Evolutionary conservation across 2,329 filamentous ascomycete genomes (phyloP).

Genomic region (Sclerotinia subarctica): DNA sequence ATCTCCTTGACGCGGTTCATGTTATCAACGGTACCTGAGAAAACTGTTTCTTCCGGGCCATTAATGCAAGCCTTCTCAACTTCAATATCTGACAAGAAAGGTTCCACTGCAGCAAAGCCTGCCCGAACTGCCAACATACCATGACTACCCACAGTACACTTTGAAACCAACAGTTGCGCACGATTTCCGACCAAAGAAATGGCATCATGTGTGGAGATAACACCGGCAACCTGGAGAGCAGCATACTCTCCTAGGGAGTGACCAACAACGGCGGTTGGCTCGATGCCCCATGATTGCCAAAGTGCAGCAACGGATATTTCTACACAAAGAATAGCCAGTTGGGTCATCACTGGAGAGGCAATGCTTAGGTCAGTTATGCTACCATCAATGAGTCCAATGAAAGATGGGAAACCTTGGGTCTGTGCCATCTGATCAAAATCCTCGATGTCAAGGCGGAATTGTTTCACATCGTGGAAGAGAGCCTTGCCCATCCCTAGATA

Average conservation of each 20-base stretch:
- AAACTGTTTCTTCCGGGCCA: slow-evolving; percentile 68
- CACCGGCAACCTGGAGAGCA: slow-evolving; percentile 66
- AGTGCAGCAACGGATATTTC: slow-evolving; percentile 54
- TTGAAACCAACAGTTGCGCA: slow-evolving; percentile 60
- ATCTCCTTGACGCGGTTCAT: slow-evolving; percentile 49
- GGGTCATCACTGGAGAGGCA: slow-evolving; percentile 11
- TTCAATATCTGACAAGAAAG: slow-evolving; percentile 16
- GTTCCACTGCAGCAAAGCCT: slow-evolving; percentile 29
- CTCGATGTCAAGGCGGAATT: slow-evolving; percentile 32
- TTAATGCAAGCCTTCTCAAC: slow-evolving; percentile 66
- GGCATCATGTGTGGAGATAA: slow-evolving; percentile 65
- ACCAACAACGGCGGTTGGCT: slow-evolving; percentile 54
- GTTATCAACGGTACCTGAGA: slow-evolving; percentile 56
- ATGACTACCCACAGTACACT: slow-evolving; percentile 65
- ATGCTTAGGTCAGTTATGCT: slow-evolving; percentile 6
- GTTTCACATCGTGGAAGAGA: slow-evolving; percentile 41
- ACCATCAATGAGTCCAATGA: slow-evolving; percentile 41
- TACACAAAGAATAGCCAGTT: slow-evolving; percentile 40
- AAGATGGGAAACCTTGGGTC: slow-evolving; percentile 33
- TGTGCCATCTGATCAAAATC: slow-evolving; percentile 31
- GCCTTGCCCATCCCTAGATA: slow-evolving; percentile 36
- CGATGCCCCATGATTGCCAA: slow-evolving; percentile 54
- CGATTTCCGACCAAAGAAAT: slow-evolving; percentile 67
- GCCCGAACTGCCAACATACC: slow-evolving; percentile 57
- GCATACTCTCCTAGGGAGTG: slow-evolving; percentile 71